A percentile compares a stretch with the other conserved stretches of the same genome.
Conservation (phyloP, 116 monocot species). For the Phalaenopsis hybrid region DNA sequence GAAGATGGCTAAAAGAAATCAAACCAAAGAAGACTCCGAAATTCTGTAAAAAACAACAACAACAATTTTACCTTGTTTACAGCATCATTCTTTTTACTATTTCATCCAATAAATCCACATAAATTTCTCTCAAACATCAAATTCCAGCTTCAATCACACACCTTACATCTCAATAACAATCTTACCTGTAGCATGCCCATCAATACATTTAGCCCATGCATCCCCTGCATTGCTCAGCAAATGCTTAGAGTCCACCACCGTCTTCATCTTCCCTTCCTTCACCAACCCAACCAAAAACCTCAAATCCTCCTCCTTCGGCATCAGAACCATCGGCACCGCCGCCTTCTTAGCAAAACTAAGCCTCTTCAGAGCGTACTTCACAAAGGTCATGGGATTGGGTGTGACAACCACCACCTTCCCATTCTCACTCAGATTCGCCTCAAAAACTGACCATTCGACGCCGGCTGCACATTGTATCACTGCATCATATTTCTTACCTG, state of each 20-base stretch:
- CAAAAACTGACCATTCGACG: constrained; percentile 29
- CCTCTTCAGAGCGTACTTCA: constrained; percentile 18
- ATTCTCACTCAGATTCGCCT: constrained; percentile 26
- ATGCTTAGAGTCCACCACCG: constrained; percentile 43
- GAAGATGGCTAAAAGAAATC: background rate
- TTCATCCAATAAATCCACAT: no score
- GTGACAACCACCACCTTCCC: constrained; percentile 40
- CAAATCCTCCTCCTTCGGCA: constrained; percentile 25
- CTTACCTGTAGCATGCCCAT: constrained; percentile 47
- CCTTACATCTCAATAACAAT: constrained; percentile 29
- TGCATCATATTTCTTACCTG: constrained; percentile 34
- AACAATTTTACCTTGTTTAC: no score
- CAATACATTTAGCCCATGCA: constrained; percentile 45
- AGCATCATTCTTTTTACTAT: no score
- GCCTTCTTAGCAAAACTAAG: constrained; percentile 25
- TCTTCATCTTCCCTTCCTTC: constrained; percentile 62
- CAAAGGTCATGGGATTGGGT: constrained; percentile 15
- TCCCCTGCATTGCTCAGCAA: constrained; percentile 31
- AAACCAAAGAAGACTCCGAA: no score
- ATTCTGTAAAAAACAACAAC: no score
- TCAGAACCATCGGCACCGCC: constrained; percentile 19
- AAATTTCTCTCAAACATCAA: no score
- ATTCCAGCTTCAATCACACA: no score
- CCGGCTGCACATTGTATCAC: constrained; percentile 32
- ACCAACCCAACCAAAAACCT: constrained; percentile 33